Conservation (phyloP, 1,284 basidiomycete species). For the Pseudozyma hubeiensis region DNA sequence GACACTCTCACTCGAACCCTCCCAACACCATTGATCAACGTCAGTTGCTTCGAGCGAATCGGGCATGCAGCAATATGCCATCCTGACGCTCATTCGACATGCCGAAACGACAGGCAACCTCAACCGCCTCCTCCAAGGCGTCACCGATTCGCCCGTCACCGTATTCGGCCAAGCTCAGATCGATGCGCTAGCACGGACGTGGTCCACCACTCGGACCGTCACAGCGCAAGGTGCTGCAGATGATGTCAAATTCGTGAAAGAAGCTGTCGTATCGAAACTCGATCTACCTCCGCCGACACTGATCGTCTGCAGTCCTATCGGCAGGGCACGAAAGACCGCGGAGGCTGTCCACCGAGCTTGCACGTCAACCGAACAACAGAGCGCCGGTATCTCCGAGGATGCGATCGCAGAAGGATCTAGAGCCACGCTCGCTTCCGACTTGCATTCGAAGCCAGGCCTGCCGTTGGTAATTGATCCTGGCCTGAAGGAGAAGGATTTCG, state of each 20-base stretch:
- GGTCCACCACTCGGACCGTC: slow-evolving; percentile 8
- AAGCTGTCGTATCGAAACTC: slow-evolving; percentile 3
- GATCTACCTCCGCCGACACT: slow-evolving; percentile 47
- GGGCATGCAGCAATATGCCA: slow-evolving; percentile 37
- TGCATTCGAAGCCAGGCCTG: not conserved
- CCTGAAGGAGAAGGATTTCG: slow-evolving; percentile 52
- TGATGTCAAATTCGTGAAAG: not conserved
- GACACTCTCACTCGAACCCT: too few relatives aligned
- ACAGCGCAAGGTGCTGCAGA: not conserved
- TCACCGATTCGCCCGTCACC: slow-evolving; percentile 60
- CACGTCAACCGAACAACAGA: not conserved
- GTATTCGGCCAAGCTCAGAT: slow-evolving; percentile 56
- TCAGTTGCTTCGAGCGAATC: too few relatives aligned
- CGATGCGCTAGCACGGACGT: slow-evolving; percentile 38
- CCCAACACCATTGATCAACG: too few relatives aligned
- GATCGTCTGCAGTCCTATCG: slow-evolving; percentile 57
- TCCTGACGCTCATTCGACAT: slow-evolving; percentile 62
- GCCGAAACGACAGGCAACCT: slow-evolving; percentile 63
- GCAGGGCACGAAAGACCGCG: slow-evolving; percentile 55
- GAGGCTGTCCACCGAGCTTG: slow-evolving; percentile 41
- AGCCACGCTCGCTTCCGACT: not conserved
- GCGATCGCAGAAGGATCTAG: not conserved
- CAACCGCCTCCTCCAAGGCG: slow-evolving; percentile 61
- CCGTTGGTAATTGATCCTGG: slow-evolving; percentile 28
- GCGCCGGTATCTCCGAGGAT: slow-evolving; percentile 11